Percentiles rank a stretch among this genome's conserved stretches.
Evolutionary conservation across 495 filamentous ascomycete genomes (phyloP).

Genomic region (Lophiotrema nucula): DNA sequence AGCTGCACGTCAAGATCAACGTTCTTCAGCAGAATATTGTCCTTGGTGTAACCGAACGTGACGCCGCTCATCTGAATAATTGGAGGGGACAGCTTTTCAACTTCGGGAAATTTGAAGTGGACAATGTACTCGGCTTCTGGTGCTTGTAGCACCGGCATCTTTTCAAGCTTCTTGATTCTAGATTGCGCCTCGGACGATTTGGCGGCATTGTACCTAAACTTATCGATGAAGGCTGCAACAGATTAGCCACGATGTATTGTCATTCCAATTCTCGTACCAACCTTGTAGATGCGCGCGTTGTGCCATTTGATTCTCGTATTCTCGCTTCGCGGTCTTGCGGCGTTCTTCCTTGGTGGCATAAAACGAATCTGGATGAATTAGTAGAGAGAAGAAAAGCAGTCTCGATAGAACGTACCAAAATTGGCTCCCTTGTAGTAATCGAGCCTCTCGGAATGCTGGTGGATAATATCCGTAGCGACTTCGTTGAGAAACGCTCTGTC

Average conservation of each 20-base stretch:
- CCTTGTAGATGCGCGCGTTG: conserved; percentile 81
- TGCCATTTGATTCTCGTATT: conserved; percentile 98
- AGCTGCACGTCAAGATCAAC: conserved; percentile 96
- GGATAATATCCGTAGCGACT: conserved; percentile 98
- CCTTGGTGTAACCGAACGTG: conserved; percentile 81
- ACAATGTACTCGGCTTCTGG: conserved; percentile 95
- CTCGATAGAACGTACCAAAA: conserved; percentile 56
- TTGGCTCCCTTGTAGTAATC: conserved; percentile 99
- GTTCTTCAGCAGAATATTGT: conserved; percentile 76
- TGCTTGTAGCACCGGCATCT: conserved; percentile 86
- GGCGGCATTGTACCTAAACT: conserved; percentile 98
- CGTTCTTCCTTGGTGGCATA: conserved; percentile 97
- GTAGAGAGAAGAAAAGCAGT: background rate
- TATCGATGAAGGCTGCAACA: conserved; percentile 87
- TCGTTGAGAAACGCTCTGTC: conserved; percentile 99
- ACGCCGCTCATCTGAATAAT: conserved; percentile 97
- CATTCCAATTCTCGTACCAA: background rate
- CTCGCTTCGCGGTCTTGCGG: conserved; percentile 90
- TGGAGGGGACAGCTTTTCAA: conserved; percentile 94
- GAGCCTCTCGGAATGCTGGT: conserved; percentile 93
- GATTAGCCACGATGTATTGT: conserved; percentile 6
- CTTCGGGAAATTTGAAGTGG: conserved; percentile 96
- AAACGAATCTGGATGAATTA: conserved; percentile 68
- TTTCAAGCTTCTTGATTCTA: conserved; percentile 97
- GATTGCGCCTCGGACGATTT: conserved; percentile 98